Base-by-base conservation (phyloP, 2,329 filamentous ascomycete species). In the Diaporthe sp. region DNA sequence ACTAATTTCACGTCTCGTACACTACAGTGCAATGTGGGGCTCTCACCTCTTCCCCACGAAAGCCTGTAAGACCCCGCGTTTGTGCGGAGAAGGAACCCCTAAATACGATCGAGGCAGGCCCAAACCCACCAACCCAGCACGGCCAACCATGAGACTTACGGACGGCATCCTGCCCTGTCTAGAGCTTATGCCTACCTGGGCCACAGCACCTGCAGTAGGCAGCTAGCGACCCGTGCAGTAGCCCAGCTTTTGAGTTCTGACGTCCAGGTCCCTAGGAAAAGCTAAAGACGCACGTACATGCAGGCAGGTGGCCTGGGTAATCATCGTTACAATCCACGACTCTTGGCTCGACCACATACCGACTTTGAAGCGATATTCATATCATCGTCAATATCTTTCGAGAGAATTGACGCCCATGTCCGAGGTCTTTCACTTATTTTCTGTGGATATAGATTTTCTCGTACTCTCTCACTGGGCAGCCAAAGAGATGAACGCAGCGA, bases 171-270 rank as follows among this genome's bases (percentile, higher is more conserved):
- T n/a, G 6, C 8, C 34, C 8, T 25, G 25, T 25, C 58, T 61
- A 42, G 28, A 44, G 57, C 22, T 46, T 67, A 37, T n/a, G 42
- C 28, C 22, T n/a, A 34, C 28, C 42, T 68, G 5, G 19, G 13
- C 42, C 61, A n/a, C 2, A 65, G 17, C 61, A 51, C 19, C 61
- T 49, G 44, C 61, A 51, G 12, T n/a, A 31, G 42, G 19, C 44
- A 34, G 28, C 44, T 51, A 25, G 62, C 6, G 46, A 51, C 28
- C 62, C 62, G 19, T 68, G 62, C 62, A 68, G 65, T 53, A 68
- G 65, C 46, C 34, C 28, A 7, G 39, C 1, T 22, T 68, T 53
- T 68, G 65, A 39, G 65, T 68, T 68, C 65, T 68, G 65, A 68
- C 31, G 25, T 25, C 61, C 28, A 4, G 25, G 61, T 22, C 7